Conservation (phyloP, 495 filamentous ascomycete species). For the Melanomma pulvis-pyrius region DNA sequence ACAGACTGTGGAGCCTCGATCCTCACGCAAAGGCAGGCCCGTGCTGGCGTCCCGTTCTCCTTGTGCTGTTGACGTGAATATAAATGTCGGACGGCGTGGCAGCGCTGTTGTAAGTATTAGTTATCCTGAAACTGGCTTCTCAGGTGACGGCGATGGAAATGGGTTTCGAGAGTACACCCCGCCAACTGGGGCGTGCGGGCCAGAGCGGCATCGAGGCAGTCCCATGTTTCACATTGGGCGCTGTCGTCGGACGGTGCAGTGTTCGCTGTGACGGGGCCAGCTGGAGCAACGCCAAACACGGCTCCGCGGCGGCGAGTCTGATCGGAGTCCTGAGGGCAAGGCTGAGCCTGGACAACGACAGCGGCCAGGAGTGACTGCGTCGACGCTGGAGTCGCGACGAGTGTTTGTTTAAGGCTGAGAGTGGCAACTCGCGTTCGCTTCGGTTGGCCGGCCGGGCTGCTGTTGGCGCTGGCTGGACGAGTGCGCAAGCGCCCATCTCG, state of each 20-base stretch:
- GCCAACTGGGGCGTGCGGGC: constrained; percentile 16
- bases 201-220: constrained; percentile 1
- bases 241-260: constrained; percentile 26
- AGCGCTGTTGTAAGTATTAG: background rate
- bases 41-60: background rate
- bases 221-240: constrained; percentile 26
- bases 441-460: background rate
- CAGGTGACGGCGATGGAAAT: constrained; percentile 2
- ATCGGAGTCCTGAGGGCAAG: constrained; percentile 8
- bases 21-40: background rate
- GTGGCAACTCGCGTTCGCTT: background rate
- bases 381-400: background rate
- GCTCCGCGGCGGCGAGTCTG: background rate
- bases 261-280: background rate
- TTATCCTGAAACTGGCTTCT: constrained; percentile 10
- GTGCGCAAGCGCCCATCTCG: background rate
- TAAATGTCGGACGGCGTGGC: background rate
- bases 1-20: background rate
- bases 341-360: background rate
- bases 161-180: constrained; percentile 14
- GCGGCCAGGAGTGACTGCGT: background rate
- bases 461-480: background rate
- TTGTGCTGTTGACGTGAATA: background rate
- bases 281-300: background rate
- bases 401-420: background rate